Percentiles rank a stretch among this genome's conserved stretches.
Evolutionary conservation across 768 basidiomycete genomes (phyloP).

Genomic region (Scleroderma citrinum): DNA sequence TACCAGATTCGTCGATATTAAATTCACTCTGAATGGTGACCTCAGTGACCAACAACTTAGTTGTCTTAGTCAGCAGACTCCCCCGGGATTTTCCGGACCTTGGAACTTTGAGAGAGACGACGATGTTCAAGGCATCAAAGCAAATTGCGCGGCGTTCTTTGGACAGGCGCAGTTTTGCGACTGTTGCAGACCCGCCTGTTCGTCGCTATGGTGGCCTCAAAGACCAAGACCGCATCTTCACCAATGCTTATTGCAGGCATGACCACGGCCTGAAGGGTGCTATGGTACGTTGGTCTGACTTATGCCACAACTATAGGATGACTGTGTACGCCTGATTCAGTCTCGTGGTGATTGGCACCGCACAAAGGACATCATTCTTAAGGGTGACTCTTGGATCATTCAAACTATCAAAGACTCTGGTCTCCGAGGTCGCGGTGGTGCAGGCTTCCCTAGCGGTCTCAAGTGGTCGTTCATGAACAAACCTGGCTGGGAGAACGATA

Average conservation of each 20-base stretch:
- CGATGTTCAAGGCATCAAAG: conserved; percentile 26
- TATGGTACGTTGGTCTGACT: conserved; percentile 42
- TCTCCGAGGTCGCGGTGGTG: conserved; percentile 91
- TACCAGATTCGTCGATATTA: no score
- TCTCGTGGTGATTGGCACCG: conserved; percentile 96
- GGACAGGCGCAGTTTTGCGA: conserved; percentile 45
- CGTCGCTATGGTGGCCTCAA: conserved; percentile 89
- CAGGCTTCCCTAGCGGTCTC: conserved; percentile 93
- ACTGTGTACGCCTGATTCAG: conserved; percentile 31
- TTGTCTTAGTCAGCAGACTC: no score
- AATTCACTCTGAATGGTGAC: no score
- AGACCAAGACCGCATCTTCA: conserved; percentile 93
- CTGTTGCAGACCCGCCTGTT: conserved; percentile 79
- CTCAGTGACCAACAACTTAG: no score
- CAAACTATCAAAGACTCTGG: conserved; percentile 95
- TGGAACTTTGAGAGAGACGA: no score
- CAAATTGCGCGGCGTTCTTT: conserved; percentile 17
- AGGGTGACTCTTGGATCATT: conserved; percentile 97
- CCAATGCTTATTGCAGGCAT: conserved; percentile 81
- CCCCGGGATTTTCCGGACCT: no score
- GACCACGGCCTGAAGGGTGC: conserved; percentile 95
- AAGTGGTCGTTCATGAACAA: conserved; percentile 99
- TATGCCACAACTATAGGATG: not conserved
- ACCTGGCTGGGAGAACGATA: conserved; percentile 96
- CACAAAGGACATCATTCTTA: conserved; percentile 92